Base-by-base conservation (phyloP, 83 land plant genomes). In the Picea abies region DNA sequence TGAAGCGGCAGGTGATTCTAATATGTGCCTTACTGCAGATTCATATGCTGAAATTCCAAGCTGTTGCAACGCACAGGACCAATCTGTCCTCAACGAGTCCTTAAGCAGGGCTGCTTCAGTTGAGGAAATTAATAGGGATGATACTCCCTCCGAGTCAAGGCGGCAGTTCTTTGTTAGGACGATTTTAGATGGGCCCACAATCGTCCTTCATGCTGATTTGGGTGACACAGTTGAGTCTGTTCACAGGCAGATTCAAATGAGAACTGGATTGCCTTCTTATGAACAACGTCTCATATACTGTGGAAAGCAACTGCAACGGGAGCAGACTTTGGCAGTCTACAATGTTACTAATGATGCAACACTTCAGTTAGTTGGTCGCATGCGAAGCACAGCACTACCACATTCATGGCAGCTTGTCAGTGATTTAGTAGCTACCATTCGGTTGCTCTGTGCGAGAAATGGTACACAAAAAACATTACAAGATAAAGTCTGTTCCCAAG, bases 141-240 rank as follows among this genome's bases (percentile, higher is more conserved):
- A 20, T 73, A 39, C 47, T 47, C 22, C 58, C 79, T 60, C 56
- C 65, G 69, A 75, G 64, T 47, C 82, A 3, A 71, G 76, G 22
- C 82, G 94, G 19, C 98, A 95, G 60, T 95, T 97, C 79, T 97
- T 97, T 72, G 92, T 97, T 9, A 85, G 92, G 64, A 91, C 89
- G 64, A 83, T 88, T n/a, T 82, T 88, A 20, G 90, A 86, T 56
- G 88, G 90, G 1, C 87, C 87, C 2, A 92, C 93, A n/a, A 64
- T 92, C 16, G 99, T 95, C n/a, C 81, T 97, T 10, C 92, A 87
- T 22, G 96, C 93, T 20, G 52, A 84, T 71, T 83, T 84, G 5
- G 81, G 63, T 62, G 98, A 97, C 63, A 85, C 92, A 14, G 91
- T 97, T 44, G 88, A 82, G 39, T 88, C 91, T 39, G 75, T 97